Evolutionary conservation across 2,329 filamentous ascomycete genomes (phyloP), one percentile per base, ranked within the genome.

Genomic region (Calycina marina): DNA sequence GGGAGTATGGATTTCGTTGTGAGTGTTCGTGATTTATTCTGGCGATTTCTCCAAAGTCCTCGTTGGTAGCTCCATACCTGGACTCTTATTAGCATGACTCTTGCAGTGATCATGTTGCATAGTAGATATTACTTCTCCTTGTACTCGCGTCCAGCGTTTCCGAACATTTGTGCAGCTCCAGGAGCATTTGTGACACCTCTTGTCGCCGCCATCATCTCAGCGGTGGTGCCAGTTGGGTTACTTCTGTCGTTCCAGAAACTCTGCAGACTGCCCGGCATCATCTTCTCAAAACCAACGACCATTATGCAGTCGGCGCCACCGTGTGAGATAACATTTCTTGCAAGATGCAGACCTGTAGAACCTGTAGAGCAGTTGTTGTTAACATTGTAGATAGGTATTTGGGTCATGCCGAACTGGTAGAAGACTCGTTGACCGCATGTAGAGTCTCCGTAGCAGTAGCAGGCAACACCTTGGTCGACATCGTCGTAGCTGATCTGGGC

Each of bases 341-440:
- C 90, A 69, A 96, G 78, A 52, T 77, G 76, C 36, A 96, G 62
- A 6, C 88, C 90, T 0, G 88, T 93, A 4, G 78, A 85, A n/a
- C 88, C 90, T 0, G 88, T 96, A 4, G 82, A 83, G 67, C 88
- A 96, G 65, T 94, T 94, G 68, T 96, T 96, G 70, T 94, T 96
- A 52, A 93, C 84, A 52, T 96, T 96, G 67, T 92, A 86, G 54
- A 96, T 84, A 50, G 88, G 88, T 48, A 96, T 94, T 51, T 79
- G 69, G 26, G 86, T 94, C 77, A 96, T 86, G 62, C 88, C 90
- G 57, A 96, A 94, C 61, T 96, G 88, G 62, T 96, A 96, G 61
- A 96, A 94, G 51, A 96, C 86, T 43, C 88, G 78, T 65, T 96
- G 88, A 29, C 88, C 88, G 58, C 81, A 90, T 35, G 88, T 93